Evolutionary conservation across 768 basidiomycete genomes (phyloP), one percentile per base, ranked within the genome.

Genomic region (Trametes maxima): DNA sequence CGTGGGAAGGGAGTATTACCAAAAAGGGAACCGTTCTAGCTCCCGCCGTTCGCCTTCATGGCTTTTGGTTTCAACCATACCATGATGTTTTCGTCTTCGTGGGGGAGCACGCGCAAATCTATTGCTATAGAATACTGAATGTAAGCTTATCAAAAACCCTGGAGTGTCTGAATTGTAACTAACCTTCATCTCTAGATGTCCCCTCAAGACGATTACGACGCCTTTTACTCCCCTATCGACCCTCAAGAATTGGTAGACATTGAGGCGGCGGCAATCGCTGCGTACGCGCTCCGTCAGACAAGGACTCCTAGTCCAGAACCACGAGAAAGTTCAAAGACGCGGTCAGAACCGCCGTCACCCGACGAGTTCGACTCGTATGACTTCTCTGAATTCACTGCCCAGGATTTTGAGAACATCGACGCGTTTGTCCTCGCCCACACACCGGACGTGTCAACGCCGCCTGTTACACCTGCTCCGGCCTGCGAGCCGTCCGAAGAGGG

Each of bases 381-480:
- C 45, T 75, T 87, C 50, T 78, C 82, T 0, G 82, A 82, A 49
- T 83, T 88, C 62, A 85, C 85, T 0, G 78, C 78, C 24, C 79
- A 85, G 35, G 86, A 89, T 24, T 77, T 88, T 42, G 77, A 75
- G 2, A 68, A 71, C 24, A 75, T 85, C 55, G 86, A 87, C 65
- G 77, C 77, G 28, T 70, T 74, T 28, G 60, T 78, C 25, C 13
- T 58, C 35, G 28, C 59, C 2, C 62, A 52, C 14, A 58, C 66
- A 33, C 39, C 48, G 13, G 19, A 42, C 3, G 43, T 50, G 19
- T 33, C 40, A 58, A 14, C 48, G 4, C 12, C 58, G 35, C 51
- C 43, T 7, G 5, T 8, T 60, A 7, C 55, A 28, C 49, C 44
- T 22, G 14, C 35, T 5, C 35, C 28, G 43, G 16, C 33, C 6